Evolutionary conservation across 1,284 basidiomycete genomes (phyloP).

Genomic region (Hortiboletus rubellus): DNA sequence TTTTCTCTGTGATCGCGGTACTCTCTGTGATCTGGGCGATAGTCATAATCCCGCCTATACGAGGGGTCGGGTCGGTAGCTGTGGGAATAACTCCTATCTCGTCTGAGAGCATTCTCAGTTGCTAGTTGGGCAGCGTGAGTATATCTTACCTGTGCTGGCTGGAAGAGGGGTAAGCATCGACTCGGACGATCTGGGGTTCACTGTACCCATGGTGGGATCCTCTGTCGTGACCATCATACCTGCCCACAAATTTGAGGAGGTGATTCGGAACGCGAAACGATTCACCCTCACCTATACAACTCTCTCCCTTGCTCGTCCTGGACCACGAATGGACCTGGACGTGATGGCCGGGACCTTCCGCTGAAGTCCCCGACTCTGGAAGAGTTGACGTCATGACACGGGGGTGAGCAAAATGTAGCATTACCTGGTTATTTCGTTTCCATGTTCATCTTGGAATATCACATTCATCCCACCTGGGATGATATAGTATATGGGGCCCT

Average conservation of each 20-base stretch:
- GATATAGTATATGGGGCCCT: conserved; percentile 56
- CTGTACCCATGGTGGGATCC: conserved; percentile 25
- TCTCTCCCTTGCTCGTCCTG: conserved; percentile 52
- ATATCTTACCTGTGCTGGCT: conserved; percentile 22
- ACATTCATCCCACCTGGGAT: conserved; percentile 65
- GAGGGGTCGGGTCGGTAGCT: conserved; percentile 27
- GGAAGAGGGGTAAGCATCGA: conserved; percentile 28
- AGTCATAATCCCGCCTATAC: conserved; percentile 25
- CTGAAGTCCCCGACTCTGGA: conserved; percentile 49
- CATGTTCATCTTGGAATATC: conserved; percentile 66
- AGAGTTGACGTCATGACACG: conserved; percentile 25
- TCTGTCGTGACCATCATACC: conserved; percentile 31
- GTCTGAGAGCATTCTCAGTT: conserved; percentile 19
- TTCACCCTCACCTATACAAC: conserved; percentile 43
- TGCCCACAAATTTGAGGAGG: conserved; percentile 13
- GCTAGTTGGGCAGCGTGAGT: neutral
- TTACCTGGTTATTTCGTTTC: conserved; percentile 66
- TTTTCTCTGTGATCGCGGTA: conserved; percentile 25
- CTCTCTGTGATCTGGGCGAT: conserved; percentile 24
- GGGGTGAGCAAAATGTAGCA: neutral
- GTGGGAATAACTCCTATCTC: conserved; percentile 28
- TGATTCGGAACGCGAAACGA: neutral
- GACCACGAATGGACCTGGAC: conserved; percentile 44
- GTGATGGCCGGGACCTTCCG: conserved; percentile 23
- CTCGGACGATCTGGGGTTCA: conserved; percentile 30